Base-by-base conservation (phyloP, 129 eudicot species). In the Flaveria trinervia region DNA sequence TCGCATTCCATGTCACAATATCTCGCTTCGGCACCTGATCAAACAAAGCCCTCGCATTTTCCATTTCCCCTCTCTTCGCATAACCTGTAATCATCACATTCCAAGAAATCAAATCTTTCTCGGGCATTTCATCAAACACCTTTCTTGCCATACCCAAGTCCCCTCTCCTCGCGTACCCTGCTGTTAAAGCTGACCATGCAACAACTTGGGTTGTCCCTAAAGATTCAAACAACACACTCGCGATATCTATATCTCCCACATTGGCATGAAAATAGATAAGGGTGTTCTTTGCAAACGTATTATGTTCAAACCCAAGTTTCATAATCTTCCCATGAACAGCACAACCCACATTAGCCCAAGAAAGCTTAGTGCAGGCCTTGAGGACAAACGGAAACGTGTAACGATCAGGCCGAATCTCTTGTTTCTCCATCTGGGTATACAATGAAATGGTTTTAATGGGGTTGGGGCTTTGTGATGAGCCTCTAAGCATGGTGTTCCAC, bases 401-500 rank as follows among this genome's bases (percentile, higher is more conserved):
- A 65, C 83, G 79, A 87, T 92, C 97, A n/a, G 96, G 89, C 41
- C 45, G 43, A 71, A 87, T 46, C 16, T 18, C 76, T 14, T 5
- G 68, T 73, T 67, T 85, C 69, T 87, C 92, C 97, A 92, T 87
- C 83, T 78, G 82, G 82, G 89, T 49, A 72, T 52, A 89, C 0
- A 85, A 77, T 0, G 80, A 82, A 80, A 92, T 76, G 12, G 95
- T 77, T 61, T 72, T 76, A 0, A 75, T n/a, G 0, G 97, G 97
- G 18, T 84, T 83, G 46, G 83, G 50, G 72, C 96, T 87, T 73
- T 92, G 96, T 65, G 97, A 90, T 25, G 95, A 91, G 78, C 97
- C 97, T 85, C 92, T 85, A 51, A 91, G 90, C 86, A 91, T 85
- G 62, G 89, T 86, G 82, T 91, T 91, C 95, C 95, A 91, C 88